Evolutionary conservation across 495 filamentous ascomycete genomes (phyloP).

Genomic region (Hypoxylon perforatum): DNA sequence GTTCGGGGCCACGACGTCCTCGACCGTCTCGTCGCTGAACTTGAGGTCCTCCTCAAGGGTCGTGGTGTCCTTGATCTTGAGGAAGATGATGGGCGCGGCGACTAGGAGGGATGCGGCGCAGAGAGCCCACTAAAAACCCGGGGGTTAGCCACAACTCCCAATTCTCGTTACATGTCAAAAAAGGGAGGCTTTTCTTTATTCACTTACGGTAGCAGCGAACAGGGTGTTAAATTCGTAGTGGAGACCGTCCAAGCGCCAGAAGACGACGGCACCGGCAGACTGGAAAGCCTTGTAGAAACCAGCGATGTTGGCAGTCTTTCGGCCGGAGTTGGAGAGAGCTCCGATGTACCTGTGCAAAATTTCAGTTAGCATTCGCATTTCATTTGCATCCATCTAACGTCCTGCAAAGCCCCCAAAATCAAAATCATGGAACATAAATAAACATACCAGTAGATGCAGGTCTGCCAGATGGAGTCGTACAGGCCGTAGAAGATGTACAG

Average conservation of each 20-base stretch:
- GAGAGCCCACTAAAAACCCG: slow-evolving; percentile 73
- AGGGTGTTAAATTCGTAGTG: slow-evolving; percentile 72
- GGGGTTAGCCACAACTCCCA: slow-evolving; percentile 37
- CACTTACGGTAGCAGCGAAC: slow-evolving; percentile 61
- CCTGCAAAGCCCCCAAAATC: not conserved
- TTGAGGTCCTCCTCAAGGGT: slow-evolving; percentile 80
- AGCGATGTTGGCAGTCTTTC: slow-evolving; percentile 91
- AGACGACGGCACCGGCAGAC: slow-evolving; percentile 89
- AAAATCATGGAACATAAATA: no score
- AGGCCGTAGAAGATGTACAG: slow-evolving; percentile 95
- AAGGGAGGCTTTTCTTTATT: not conserved
- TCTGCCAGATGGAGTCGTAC: slow-evolving; percentile 87
- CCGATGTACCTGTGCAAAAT: slow-evolving; percentile 74
- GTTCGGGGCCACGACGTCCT: slow-evolving; percentile 63
- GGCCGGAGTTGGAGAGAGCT: slow-evolving; percentile 87
- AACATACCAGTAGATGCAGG: slow-evolving; percentile 85
- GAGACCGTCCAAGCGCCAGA: slow-evolving; percentile 79
- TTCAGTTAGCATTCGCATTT: slow-evolving; percentile 42
- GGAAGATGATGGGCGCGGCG: slow-evolving; percentile 82
- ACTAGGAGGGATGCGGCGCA: slow-evolving; percentile 76
- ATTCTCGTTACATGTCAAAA: not conserved
- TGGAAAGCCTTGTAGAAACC: slow-evolving; percentile 95
- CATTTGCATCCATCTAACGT: slow-evolving; percentile 7
- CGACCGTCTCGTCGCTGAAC: slow-evolving; percentile 82
- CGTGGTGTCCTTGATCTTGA: slow-evolving; percentile 79